A percentile compares a stretch with the other conserved stretches of the same genome.
These are phyloP conservation scores for Dactylellina leptospora DNA, from an alignment of 2,329 filamentous ascomycete genomes.

Conservation along the genomic window DNA sequence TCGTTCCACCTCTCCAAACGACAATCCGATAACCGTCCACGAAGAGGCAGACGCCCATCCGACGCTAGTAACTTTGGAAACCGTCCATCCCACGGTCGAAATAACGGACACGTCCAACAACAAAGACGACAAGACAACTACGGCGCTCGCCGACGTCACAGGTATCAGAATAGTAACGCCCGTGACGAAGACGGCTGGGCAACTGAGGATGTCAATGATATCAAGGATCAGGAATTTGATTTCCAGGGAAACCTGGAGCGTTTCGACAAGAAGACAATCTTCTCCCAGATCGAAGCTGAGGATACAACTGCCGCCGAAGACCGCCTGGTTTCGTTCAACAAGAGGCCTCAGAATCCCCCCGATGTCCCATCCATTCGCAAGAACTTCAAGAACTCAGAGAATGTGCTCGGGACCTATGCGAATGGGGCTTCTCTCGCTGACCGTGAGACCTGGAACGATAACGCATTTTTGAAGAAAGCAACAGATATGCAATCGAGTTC, in stretches of 20 bases:
- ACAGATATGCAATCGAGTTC: conserved; percentile 41
- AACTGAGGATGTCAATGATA: conserved; percentile 93
- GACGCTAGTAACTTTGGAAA: conserved; percentile 33
- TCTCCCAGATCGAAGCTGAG: conserved; percentile 84
- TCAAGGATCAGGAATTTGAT: conserved; percentile 92
- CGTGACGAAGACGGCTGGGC: conserved; percentile 82
- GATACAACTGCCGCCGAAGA: conserved; percentile 89
- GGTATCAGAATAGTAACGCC: conserved; percentile 61
- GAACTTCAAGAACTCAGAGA: conserved; percentile 90
- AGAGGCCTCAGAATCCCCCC: conserved; percentile 65
- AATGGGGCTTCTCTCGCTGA: conserved; percentile 57
- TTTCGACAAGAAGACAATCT: conserved; percentile 91
- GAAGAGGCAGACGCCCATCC: conserved; percentile 22
- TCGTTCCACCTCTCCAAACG: conserved; percentile 29
- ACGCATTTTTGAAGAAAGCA: conserved; percentile 53
- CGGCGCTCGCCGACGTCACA: conserved; percentile 63
- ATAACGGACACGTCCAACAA: conserved; percentile 61
- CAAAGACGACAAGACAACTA: conserved; percentile 61
- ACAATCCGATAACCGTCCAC: conserved; percentile 28
- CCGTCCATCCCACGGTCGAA: conserved; percentile 34
- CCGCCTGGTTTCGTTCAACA: conserved; percentile 89
- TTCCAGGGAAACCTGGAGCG: conserved; percentile 89
- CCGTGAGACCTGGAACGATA: conserved; percentile 70
- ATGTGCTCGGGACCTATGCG: conserved; percentile 75
- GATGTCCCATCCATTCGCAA: conserved; percentile 67